Conservation (phyloP, 1,284 basidiomycete species). For the Tranzscheliella williamsii region DNA sequence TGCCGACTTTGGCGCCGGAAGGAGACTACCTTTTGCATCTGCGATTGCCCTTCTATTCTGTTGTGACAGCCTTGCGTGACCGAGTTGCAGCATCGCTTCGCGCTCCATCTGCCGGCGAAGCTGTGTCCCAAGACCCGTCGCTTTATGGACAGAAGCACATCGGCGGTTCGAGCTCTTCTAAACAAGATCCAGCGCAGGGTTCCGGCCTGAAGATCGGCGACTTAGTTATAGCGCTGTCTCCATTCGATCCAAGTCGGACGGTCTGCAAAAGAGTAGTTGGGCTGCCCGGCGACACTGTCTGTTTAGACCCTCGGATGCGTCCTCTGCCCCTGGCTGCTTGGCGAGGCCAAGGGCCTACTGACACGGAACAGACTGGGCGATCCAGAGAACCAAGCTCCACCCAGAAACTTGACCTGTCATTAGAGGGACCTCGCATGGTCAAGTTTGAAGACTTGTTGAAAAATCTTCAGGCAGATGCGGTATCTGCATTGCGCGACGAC, state of each 20-base stretch:
- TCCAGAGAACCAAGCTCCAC: no score
- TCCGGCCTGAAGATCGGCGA: conserved; percentile 68
- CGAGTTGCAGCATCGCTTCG: no score
- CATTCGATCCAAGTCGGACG: conserved; percentile 70
- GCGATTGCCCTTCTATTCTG: conserved; percentile 39
- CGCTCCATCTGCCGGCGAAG: no score
- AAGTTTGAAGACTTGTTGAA: background rate
- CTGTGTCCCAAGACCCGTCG: no score
- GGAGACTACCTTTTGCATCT: conserved; percentile 51
- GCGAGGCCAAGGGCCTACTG: conserved; percentile 6
- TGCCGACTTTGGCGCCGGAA: conserved; percentile 48
- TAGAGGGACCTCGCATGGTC: no score
- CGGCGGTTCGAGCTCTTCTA: conserved; percentile 4
- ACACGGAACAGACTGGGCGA: no score
- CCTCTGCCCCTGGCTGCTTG: conserved; percentile 16
- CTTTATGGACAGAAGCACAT: background rate
- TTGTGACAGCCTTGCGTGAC: no score
- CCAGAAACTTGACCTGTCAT: no score
- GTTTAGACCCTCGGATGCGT: conserved; percentile 73
- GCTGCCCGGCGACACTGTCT: conserved; percentile 83
- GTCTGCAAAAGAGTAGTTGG: conserved; percentile 92
- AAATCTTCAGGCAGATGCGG: no score
- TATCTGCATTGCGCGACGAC: no score
- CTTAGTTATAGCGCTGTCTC: conserved; percentile 76
- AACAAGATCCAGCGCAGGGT: conserved; percentile 43